phyloP scores from a whole-genome alignment of 2,329 filamentous ascomycete genomes.

The Achaetomium macrosporum region DNA sequence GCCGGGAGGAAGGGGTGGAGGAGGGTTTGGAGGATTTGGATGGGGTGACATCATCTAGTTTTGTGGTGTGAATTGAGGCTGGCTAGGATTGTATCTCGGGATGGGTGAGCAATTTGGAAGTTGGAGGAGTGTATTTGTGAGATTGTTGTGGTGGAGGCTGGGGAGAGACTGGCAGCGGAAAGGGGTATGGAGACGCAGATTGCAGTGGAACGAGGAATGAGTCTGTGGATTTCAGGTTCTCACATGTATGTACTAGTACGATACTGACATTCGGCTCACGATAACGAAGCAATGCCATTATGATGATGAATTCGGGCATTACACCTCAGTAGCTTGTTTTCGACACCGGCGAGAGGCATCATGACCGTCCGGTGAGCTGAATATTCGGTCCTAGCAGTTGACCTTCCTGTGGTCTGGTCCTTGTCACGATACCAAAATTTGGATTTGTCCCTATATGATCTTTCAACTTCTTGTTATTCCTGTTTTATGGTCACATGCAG shows the following conservation, averaged over 20 bases:
- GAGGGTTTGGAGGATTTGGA: constrained; percentile 24
- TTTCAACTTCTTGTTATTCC: too few species aligned
- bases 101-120: background rate
- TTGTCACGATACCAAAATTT: too few species aligned
- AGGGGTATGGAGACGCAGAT: background rate
- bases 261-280: background rate
- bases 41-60: constrained; percentile 31
- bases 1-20: constrained; percentile 30
- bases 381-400: too few species aligned
- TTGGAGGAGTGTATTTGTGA: background rate
- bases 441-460: too few species aligned
- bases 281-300: background rate
- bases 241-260: background rate
- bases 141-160: background rate
- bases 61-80: background rate
- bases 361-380: too few species aligned
- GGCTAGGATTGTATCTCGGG: too few species aligned
- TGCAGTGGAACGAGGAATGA: background rate
- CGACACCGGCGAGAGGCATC: too few species aligned
- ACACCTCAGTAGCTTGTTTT: too few species aligned
- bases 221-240: background rate
- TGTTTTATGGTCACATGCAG: too few species aligned
- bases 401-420: too few species aligned
- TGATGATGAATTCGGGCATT: background rate
- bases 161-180: background rate